phyloP scores from a whole-genome alignment of 495 filamentous ascomycete genomes.

The Penicillium alfredii region DNA sequence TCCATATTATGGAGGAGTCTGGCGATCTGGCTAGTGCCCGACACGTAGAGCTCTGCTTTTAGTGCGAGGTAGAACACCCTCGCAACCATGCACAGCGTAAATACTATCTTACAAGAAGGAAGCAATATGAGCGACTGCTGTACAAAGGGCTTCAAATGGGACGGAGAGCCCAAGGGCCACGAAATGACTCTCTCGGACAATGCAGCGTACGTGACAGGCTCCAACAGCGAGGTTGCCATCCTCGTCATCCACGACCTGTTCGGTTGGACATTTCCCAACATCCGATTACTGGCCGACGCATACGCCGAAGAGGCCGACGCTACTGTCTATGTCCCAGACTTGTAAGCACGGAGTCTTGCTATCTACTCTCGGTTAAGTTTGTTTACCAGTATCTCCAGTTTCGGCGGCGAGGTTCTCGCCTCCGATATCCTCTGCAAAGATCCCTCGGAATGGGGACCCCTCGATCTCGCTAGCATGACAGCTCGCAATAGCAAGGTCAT shows the following conservation, averaged over 20 bases:
- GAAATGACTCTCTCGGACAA: conserved; percentile 29
- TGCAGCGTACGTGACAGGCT: conserved; percentile 37
- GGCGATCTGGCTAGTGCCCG: too few relatives aligned
- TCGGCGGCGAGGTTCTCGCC: conserved; percentile 29
- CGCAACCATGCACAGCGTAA: too few relatives aligned
- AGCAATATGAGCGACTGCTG: too few relatives aligned
- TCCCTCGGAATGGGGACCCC: conserved; percentile 20
- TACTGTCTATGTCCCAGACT: conserved; percentile 48
- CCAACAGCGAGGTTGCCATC: conserved; percentile 32
- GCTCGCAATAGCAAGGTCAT: conserved; percentile 35
- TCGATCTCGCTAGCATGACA: conserved; percentile 37
- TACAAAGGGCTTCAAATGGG: conserved; percentile 39
- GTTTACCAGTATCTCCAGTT: conserved; percentile 11
- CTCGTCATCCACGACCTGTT: conserved; percentile 44
- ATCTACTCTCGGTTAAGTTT: neutral
- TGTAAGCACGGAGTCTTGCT: conserved; percentile 15
- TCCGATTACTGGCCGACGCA: conserved; percentile 44
- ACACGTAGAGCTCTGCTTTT: too few relatives aligned
- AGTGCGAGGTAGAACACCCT: too few relatives aligned
- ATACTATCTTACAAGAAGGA: too few relatives aligned
- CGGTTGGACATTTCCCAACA: conserved; percentile 46
- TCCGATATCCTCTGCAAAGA: conserved; percentile 28
- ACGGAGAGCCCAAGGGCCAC: conserved; percentile 38
- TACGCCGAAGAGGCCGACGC: conserved; percentile 43
- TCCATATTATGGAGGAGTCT: too few relatives aligned